Evolutionary conservation across 345 rosid species (phyloP).

Genomic region (Hibiscus trionum): DNA sequence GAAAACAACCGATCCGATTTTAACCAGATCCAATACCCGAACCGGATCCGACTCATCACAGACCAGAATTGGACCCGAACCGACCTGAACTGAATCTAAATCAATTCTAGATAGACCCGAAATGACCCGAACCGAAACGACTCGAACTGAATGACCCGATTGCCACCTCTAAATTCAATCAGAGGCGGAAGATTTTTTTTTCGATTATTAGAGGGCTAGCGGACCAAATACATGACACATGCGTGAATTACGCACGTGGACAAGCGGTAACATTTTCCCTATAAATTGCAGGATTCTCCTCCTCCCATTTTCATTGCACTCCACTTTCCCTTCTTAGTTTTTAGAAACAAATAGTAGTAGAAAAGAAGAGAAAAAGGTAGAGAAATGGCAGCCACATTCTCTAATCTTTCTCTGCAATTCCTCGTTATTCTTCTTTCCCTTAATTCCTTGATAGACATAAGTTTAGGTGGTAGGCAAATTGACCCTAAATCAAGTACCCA

Average conservation of each 20-base stretch:
- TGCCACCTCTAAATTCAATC: too few relatives aligned
- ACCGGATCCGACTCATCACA: too few relatives aligned
- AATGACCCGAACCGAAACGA: too few relatives aligned
- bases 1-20: too few relatives aligned
- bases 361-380: background rate
- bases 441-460: slow-evolving; percentile 9
- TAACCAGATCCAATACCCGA: too few relatives aligned
- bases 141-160: too few relatives aligned
- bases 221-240: too few relatives aligned
- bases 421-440: slow-evolving; percentile 18
- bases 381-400: slow-evolving; percentile 17
- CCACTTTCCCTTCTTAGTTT: background rate
- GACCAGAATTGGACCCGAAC: too few relatives aligned
- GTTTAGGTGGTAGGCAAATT: slow-evolving; percentile 19
- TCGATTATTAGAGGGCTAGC: too few relatives aligned
- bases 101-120: too few relatives aligned
- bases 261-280: background rate
- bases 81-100: too few relatives aligned
- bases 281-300: slow-evolving; percentile 14
- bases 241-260: background rate
- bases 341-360: background rate
- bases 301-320: slow-evolving; percentile 9
- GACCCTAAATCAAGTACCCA: slow-evolving; percentile 23
- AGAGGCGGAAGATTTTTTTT: too few relatives aligned
- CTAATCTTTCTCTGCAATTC: background rate